These are phyloP conservation scores for Ailanthus altissimus DNA, from an alignment of 345 rosid species.

Conservation along the genomic window DNA sequence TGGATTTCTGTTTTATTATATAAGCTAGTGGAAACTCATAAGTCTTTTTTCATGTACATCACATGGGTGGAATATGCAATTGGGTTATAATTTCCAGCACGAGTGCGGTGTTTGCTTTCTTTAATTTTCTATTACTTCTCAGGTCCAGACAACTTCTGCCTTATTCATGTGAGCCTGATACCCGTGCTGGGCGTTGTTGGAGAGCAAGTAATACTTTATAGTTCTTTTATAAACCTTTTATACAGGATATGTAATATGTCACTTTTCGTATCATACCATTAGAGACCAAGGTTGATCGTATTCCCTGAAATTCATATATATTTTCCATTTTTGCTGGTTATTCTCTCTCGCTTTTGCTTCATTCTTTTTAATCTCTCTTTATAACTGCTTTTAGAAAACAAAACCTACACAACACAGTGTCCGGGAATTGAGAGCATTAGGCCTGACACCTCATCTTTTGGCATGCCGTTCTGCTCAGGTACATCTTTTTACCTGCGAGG, in stretches of 20 bases:
- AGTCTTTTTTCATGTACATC: background rate
- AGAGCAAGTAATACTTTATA: conserved; percentile 67
- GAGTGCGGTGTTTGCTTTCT: conserved; percentile 11
- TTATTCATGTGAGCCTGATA: conserved; percentile 93
- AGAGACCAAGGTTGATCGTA: background rate
- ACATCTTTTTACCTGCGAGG: conserved; percentile 12
- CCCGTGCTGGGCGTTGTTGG: conserved; percentile 97
- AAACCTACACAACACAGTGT: conserved; percentile 97
- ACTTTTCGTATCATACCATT: background rate
- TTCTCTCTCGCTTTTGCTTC: background rate
- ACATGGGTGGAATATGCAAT: background rate
- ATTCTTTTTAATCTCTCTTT: background rate
- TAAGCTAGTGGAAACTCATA: background rate
- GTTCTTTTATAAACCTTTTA: background rate
- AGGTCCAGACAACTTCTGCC: conserved; percentile 93
- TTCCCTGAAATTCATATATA: background rate
- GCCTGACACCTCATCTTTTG: conserved; percentile 87
- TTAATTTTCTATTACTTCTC: conserved; percentile 32
- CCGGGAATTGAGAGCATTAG: conserved; percentile 89
- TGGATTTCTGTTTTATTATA: background rate
- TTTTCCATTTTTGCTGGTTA: background rate
- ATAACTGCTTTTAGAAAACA: conserved; percentile 53
- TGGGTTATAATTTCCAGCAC: background rate
- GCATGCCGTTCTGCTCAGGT: conserved; percentile 98
- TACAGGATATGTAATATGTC: background rate